phyloP scores from a whole-genome alignment of 345 rosid genomes.

The Microcos paniculata region DNA sequence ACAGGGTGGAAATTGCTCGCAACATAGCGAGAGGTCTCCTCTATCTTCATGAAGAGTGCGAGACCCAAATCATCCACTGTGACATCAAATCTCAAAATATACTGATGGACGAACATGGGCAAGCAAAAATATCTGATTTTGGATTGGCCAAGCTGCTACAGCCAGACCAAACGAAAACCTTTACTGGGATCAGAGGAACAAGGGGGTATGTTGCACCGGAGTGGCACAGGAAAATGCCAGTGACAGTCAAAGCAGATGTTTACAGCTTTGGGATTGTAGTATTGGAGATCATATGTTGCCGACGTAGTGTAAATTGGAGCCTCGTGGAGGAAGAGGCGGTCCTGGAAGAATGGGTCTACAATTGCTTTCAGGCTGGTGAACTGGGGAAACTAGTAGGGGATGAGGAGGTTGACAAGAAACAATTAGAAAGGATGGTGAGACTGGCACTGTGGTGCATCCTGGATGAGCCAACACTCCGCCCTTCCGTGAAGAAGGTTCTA shows the following conservation, averaged over 20 bases:
- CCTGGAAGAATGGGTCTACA: slow-evolving; percentile 27
- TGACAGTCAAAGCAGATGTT: slow-evolving; percentile 11
- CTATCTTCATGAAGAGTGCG: not conserved
- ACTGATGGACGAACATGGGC: slow-evolving; percentile 12
- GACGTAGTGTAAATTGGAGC: slow-evolving; percentile 9
- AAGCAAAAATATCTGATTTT: slow-evolving; percentile 24
- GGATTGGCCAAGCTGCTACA: slow-evolving; percentile 25
- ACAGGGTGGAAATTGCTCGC: slow-evolving; percentile 15
- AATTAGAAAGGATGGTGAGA: slow-evolving; percentile 12
- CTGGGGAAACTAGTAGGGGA: slow-evolving; percentile 13
- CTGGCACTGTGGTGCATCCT: slow-evolving; percentile 28
- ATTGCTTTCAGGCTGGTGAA: slow-evolving; percentile 16
- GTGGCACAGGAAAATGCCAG: slow-evolving; percentile 21
- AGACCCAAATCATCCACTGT: slow-evolving; percentile 20
- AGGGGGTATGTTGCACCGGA: slow-evolving; percentile 35
- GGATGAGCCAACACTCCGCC: slow-evolving; percentile 25
- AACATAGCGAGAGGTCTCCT: not conserved
- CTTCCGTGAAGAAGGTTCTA: slow-evolving; percentile 25
- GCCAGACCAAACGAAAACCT: slow-evolving; percentile 22
- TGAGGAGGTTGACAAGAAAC: slow-evolving; percentile 3
- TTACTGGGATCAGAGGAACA: slow-evolving; percentile 29
- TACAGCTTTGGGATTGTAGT: slow-evolving; percentile 30
- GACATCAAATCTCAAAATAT: slow-evolving; percentile 28
- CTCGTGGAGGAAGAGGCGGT: slow-evolving; percentile 14
- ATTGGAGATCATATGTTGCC: slow-evolving; percentile 27